phyloP scores from a whole-genome alignment of 2,329 filamentous ascomycete species.

The Calycina herbarum region DNA sequence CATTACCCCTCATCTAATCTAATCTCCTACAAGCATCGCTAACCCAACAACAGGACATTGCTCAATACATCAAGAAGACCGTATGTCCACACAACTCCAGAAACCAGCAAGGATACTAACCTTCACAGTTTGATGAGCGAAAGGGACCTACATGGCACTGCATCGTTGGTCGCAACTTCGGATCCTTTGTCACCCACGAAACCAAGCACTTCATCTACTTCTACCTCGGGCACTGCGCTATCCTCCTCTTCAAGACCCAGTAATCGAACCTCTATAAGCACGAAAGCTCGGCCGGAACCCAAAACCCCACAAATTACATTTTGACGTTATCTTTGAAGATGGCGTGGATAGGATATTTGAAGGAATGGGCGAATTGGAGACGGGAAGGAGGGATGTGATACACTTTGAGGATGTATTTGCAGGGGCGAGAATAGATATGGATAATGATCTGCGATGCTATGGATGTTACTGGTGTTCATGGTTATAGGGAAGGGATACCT shows the following conservation, averaged over 20 bases:
- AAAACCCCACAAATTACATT: background rate
- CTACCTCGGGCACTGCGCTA: conserved; percentile 97
- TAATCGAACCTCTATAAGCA: conserved; percentile 44
- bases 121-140: conserved; percentile 81
- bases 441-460: conserved; percentile 4
- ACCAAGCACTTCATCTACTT: conserved; percentile 99
- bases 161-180: conserved; percentile 97
- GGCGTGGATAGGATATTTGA: conserved; percentile 5
- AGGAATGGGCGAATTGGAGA: background rate
- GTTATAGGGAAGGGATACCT: background rate
- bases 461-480: background rate
- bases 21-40: conserved; percentile 5
- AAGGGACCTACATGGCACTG: conserved; percentile 99
- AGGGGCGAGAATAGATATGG: background rate
- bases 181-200: conserved; percentile 98
- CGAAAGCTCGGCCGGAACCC: background rate
- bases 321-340: background rate
- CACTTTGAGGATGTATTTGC: background rate
- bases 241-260: conserved; percentile 98
- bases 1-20: conserved; percentile 8
- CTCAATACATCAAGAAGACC: conserved; percentile 92
- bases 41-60: conserved; percentile 70
- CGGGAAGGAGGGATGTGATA: background rate
- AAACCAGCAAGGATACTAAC: conserved; percentile 16
- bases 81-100: conserved; percentile 48